Evolutionary conservation across 1,139 yeast genomes (phyloP).

Genomic region (Protomyces lactucae-debilis): DNA sequence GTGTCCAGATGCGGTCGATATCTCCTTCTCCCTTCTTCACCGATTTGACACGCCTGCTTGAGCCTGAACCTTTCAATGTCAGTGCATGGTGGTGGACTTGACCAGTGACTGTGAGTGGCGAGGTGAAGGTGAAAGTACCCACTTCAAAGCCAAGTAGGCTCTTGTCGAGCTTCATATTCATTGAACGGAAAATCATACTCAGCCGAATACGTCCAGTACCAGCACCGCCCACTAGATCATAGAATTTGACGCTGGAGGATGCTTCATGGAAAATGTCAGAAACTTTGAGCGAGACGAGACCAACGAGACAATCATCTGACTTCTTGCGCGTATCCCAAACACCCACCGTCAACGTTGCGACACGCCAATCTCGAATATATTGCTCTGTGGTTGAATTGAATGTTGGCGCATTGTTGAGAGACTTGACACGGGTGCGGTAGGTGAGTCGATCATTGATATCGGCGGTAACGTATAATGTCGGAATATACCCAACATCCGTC

Average conservation of each 20-base stretch:
- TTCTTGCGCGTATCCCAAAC: conserved; percentile 25
- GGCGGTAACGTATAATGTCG: conserved; percentile 18
- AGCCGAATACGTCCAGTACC: conserved; percentile 20
- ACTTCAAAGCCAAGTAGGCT: conserved; percentile 9
- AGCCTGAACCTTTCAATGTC: conserved; percentile 11
- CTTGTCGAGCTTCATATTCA: conserved; percentile 20
- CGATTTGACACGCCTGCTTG: conserved; percentile 10
- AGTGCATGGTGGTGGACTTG: conserved; percentile 14
- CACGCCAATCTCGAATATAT: conserved; percentile 24
- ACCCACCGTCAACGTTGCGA: conserved; percentile 7
- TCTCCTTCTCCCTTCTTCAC: neutral
- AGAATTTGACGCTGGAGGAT: conserved; percentile 14
- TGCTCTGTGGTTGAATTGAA: conserved; percentile 18
- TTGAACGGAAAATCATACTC: conserved; percentile 19
- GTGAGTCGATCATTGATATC: conserved; percentile 17
- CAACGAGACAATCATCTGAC: conserved; percentile 14
- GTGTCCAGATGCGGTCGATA: conserved; percentile 10
- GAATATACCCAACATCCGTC: conserved; percentile 18
- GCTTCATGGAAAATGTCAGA: conserved; percentile 18
- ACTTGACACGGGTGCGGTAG: conserved; percentile 19
- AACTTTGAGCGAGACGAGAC: conserved; percentile 15
- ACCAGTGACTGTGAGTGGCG: conserved; percentile 17
- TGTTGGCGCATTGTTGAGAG: conserved; percentile 18
- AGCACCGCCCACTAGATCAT: conserved; percentile 20
- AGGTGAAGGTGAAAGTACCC: conserved; percentile 18